Evolutionary conservation across 2,329 filamentous ascomycete genomes (phyloP).

Genomic region (Colletotrichum brevisporum): DNA sequence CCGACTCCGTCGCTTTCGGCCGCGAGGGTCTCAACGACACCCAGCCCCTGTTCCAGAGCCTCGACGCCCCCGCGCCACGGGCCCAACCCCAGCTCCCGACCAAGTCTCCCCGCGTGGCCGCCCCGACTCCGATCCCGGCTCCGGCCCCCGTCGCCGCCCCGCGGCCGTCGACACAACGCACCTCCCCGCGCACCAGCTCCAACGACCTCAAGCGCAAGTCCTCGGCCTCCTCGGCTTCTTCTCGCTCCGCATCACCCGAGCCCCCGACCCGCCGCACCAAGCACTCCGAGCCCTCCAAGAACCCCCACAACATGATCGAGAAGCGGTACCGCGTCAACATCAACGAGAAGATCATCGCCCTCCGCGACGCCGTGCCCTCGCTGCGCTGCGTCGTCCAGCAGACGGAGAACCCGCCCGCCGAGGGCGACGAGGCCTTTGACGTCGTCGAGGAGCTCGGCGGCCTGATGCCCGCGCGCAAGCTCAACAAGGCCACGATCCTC

Average conservation of each 20-base stretch:
- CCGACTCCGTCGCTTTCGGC: conserved; percentile 44
- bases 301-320: conserved; percentile 88
- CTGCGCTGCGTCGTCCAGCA: conserved; percentile 55
- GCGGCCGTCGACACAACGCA: conserved; percentile 13
- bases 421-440: conserved; percentile 43
- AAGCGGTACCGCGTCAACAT: conserved; percentile 88
- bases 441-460: conserved; percentile 48
- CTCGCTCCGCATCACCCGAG: conserved; percentile 58
- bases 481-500: conserved; percentile 60
- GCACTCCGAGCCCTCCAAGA: conserved; percentile 72
- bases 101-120: conserved; percentile 14
- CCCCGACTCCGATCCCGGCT: conserved; percentile 15
- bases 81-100: conserved; percentile 3
- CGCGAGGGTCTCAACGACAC: conserved; percentile 45
- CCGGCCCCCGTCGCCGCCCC: not conserved
- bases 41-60: conserved; percentile 46
- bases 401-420: conserved; percentile 47
- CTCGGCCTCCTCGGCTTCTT: conserved; percentile 47
- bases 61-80: conserved; percentile 18
- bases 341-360: conserved; percentile 84
- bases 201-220: conserved; percentile 50
- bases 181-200: conserved; percentile 44
- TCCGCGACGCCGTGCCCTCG: conserved; percentile 77
- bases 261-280: conserved; percentile 48
- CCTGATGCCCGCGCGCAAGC: conserved; percentile 53